Base-by-base conservation (phyloP, 2,329 filamentous ascomycete genomes). In the Talaromyces sp. region DNA sequence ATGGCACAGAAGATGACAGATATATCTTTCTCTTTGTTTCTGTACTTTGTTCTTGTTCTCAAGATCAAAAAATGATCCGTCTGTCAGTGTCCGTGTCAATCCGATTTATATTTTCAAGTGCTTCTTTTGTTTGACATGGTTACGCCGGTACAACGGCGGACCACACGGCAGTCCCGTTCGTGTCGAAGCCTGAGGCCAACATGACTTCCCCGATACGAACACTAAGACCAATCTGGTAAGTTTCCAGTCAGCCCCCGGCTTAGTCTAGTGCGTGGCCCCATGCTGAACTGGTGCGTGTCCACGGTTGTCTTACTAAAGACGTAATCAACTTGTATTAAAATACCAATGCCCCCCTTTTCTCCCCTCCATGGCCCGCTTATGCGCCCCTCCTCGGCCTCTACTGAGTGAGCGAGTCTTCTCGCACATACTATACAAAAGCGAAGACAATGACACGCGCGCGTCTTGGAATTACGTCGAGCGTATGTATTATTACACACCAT, bases 361-460 rank as follows among this genome's bases (percentile, higher is more conserved):
- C 56, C 56, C 34, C 56, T 43, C 56, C 36, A 59, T 40, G 36
- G 22, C 56, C 56, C 56, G 56, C 56, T 59, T 59, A 59, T 59
- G 36, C 56, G 56, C 56, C 56, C 38, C 56, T 59, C 56, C 34
- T 29, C 17, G 19, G 25, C 29, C 43, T 45, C 59, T n/a, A n/a
- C n/a, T n/a, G n/a, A n/a, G n/a, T n/a, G n/a, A n/a, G n/a, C n/a
- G n/a, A n/a, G n/a, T n/a, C n/a, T 51, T 19, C 13, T 61, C 43
- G 15, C 59, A 38, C 29, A 11, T 13, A 29, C n/a, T n/a, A n/a
- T n/a, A n/a, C n/a, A 29, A 36, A 47, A 64, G 66, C 49, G 64
- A 61, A 45, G 68, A 69, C 66, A 70, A 67, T 61, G 66, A 61
- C 53, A 66, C 70, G 70, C 71, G 69, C 70, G 69, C 71, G 53